A percentile compares a stretch with the other conserved stretches of the same genome.
These are phyloP conservation scores for Exserohilum rostratum DNA, from an alignment of 2,329 filamentous ascomycete species.

Conservation along the genomic window DNA sequence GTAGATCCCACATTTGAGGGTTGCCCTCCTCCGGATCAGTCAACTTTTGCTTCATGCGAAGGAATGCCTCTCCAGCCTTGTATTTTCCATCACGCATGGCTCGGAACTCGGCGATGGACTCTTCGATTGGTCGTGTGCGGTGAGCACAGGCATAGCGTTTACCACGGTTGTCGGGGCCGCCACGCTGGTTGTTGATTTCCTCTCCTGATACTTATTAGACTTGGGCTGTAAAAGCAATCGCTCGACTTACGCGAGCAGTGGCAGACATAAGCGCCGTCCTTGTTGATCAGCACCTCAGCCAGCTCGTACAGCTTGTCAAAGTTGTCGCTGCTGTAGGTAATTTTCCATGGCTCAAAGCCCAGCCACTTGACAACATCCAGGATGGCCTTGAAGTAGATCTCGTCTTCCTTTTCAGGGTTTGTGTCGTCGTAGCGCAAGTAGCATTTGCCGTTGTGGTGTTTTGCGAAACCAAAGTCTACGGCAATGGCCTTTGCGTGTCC, in stretches of 20 bases:
- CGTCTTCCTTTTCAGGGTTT: slow-evolving; percentile 91
- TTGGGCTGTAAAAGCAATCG: no score
- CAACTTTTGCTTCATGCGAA: slow-evolving; percentile 91
- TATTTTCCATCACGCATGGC: slow-evolving; percentile 94
- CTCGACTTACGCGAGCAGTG: slow-evolving; percentile 68
- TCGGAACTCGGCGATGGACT: slow-evolving; percentile 81
- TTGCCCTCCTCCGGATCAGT: slow-evolving; percentile 70
- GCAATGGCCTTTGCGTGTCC: slow-evolving; percentile 95
- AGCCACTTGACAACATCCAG: slow-evolving; percentile 87
- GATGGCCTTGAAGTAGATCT: slow-evolving; percentile 88
- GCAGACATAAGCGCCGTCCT: slow-evolving; percentile 79
- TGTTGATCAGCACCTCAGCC: slow-evolving; percentile 80
- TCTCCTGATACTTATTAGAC: slow-evolving; percentile 59
- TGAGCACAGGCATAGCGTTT: slow-evolving; percentile 82
- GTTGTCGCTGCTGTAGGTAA: slow-evolving; percentile 90
- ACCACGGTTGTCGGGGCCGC: slow-evolving; percentile 71
- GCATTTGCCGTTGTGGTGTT: slow-evolving; percentile 77
- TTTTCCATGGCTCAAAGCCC: slow-evolving; percentile 76
- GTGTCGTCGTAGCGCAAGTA: slow-evolving; percentile 90
- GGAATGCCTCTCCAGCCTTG: slow-evolving; percentile 78
- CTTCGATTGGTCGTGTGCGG: slow-evolving; percentile 73
- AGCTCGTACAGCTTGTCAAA: slow-evolving; percentile 87
- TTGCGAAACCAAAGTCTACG: slow-evolving; percentile 94
- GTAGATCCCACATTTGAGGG: slow-evolving; percentile 95
- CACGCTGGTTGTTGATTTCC: slow-evolving; percentile 86